Base-by-base conservation (phyloP, 208 protist genomes). In the Herpetomonas muscarum region DNA sequence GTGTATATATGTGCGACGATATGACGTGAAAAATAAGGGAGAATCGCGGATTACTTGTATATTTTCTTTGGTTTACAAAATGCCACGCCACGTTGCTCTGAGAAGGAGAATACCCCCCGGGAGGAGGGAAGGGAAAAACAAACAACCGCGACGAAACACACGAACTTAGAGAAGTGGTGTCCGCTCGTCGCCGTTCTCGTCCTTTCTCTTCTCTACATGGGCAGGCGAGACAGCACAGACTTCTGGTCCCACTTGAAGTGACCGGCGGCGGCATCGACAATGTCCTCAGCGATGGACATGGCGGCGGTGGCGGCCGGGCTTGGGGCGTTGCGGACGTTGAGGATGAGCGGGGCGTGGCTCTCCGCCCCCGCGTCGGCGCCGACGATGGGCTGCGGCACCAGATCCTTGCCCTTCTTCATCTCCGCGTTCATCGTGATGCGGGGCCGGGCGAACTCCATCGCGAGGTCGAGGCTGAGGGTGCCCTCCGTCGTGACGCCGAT, bases 251-350 rank as follows among this genome's bases (percentile, higher is more conserved):
- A 89, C 21, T 75, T 53, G 59, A 97, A 97, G 47, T 74, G 59
- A 9, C 75, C 39, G 32, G 77, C 58, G 7, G 80, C 79, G 15
- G 47, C 46, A 28, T 70, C 41, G 2, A 93, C 83, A 51, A 97
- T 92, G 44, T 91, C 79, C 41, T 95, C 76, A 0, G 90, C 90
- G 48, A 96, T 94, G 17, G 93, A 76, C 61, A 97, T 74, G 26
- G 63, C 85, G 7, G 88, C 69, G 9, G 93, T 96, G 13, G 90
- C 88, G 0, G 88, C 79, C 3, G 90, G 93, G 44, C 83, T 93
- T 1, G 90, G 90, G 21, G 88, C 86, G 57, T 96, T 97, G 44
- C 90, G 76, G n/a, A 97, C 79, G 60, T 96, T 89, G 2, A 96
- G 25, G 53, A 93, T 81, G 41, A 93, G 68, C 21, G 81, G 81